Evolutionary conservation across 805 yeast genomes (phyloP).

Genomic region (Yarrowia bubula): DNA sequence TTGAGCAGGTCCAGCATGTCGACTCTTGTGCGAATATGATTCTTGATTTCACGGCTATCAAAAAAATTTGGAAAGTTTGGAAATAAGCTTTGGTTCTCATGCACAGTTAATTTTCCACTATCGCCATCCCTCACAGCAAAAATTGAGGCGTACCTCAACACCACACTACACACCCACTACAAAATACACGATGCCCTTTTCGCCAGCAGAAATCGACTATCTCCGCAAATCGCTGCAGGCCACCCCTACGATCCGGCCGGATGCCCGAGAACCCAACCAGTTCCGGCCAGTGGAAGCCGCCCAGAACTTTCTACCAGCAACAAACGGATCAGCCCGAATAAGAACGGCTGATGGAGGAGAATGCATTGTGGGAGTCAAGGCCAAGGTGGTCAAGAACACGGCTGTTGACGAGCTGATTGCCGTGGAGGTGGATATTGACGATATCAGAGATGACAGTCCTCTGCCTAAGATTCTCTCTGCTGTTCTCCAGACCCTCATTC

Average conservation of each 20-base stretch:
- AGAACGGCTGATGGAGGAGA: conserved; percentile 88
- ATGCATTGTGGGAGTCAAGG: conserved; percentile 86
- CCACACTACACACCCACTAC: not conserved
- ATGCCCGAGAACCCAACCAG: conserved; percentile 71
- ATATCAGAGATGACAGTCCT: conserved; percentile 75
- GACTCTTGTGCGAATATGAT: not conserved
- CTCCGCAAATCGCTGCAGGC: conserved; percentile 67
- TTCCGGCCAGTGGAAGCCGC: conserved; percentile 84
- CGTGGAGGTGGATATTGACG: conserved; percentile 68
- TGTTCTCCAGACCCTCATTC: conserved; percentile 52
- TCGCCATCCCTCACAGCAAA: not conserved
- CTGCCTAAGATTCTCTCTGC: conserved; percentile 58
- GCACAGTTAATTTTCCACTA: conserved; percentile 9
- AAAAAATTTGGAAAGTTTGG: not conserved
- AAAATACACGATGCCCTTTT: conserved; percentile 36
- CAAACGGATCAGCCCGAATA: conserved; percentile 90
- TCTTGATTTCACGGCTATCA: not conserved
- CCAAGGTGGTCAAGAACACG: conserved; percentile 62
- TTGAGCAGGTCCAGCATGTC: conserved; percentile 1
- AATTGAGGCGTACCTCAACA: not conserved
- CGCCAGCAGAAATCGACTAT: conserved; percentile 49
- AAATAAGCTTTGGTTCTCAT: not conserved
- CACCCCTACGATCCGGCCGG: conserved; percentile 72
- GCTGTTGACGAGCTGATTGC: conserved; percentile 53
- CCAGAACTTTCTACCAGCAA: conserved; percentile 74